Evolutionary conservation across 164 flowering plant species (phyloP).

Genomic region (Cinnamomum chago): DNA sequence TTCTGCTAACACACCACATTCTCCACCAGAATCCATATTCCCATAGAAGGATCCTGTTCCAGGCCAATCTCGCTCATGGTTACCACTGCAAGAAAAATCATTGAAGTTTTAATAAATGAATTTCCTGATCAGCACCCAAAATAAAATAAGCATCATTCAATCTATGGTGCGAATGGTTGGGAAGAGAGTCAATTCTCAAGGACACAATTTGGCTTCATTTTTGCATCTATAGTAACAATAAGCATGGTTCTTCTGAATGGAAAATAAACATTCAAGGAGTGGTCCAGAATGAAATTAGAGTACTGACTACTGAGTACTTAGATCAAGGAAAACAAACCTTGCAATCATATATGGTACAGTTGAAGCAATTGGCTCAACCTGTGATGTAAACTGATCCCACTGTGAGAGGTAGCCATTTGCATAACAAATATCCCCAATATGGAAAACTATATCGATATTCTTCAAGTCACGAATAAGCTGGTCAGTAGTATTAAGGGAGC

Average conservation of each 20-base stretch:
- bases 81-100: constrained; percentile 29
- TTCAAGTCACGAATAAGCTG: constrained; percentile 32
- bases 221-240: no score
- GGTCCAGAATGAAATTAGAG: background rate
- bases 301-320: background rate
- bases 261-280: no score
- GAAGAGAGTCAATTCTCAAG: no score
- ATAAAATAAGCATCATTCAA: no score
- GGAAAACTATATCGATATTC: constrained; percentile 38
- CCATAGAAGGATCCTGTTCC: constrained; percentile 41
- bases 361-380: constrained; percentile 46
- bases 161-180: no score
- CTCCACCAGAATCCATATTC: constrained; percentile 42
- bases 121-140: background rate
- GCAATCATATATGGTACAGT: constrained; percentile 43
- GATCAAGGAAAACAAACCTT: constrained; percentile 20
- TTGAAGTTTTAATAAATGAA: background rate
- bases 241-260: no score
- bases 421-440: constrained; percentile 42
- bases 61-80: constrained; percentile 52
- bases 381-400: constrained; percentile 50
- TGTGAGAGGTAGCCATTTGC: constrained; percentile 50
- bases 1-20: constrained; percentile 44
- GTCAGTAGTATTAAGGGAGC: constrained; percentile 37
- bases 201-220: no score